Base-by-base conservation (phyloP, 139 green algal species). In the Haematococcus sp. region DNA sequence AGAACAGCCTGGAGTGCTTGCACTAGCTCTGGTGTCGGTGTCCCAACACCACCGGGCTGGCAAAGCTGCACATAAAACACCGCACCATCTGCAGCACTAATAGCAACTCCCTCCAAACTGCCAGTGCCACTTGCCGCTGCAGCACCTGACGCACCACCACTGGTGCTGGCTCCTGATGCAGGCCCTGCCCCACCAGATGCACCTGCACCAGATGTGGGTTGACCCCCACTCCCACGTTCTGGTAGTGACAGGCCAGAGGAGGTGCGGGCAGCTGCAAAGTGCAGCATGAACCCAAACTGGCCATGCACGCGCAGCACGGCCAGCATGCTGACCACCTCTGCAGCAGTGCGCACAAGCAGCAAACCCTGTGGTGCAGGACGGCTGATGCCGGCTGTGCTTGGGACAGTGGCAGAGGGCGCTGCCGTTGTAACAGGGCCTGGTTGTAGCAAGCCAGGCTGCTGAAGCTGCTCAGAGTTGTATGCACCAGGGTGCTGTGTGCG, bases 11-110 rank as follows among this genome's bases (percentile, higher is more conserved):
- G 81, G 16, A 90, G 54, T 22, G 74, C 31, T 58, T 1, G 23
- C 67, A 84, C 49, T 66, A 76, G 67, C 51, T 58, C 68, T 15
- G 58, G 33, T 54, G 65, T 35, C 31, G 84, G 33, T 25, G 28
- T 31, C 27, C 1, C 55, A 25, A 9, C 4, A 49, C 28, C 28
- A 35, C 60, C 52, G 34, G 58, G 58, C 58, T 64, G 9, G 7
- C 7, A 11, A 63, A 90, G 73, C 3, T 79, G 81, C 27, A 90
- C 75, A 28, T 85, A 90, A 1, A 74, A 70, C 0, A 81, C 77
- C 22, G 70, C 71, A 33, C 76, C 77, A 73, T 82, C 78, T 22
- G 35, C 63, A 13, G 61, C 72, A 34, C 76, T 72, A 11, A 90
- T 43, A 0, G 86, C 83, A 3, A 90, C 76, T 0, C 86, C 86